Conservation (phyloP, 1,284 basidiomycete species). For the Hortiboletus rubellus region DNA sequence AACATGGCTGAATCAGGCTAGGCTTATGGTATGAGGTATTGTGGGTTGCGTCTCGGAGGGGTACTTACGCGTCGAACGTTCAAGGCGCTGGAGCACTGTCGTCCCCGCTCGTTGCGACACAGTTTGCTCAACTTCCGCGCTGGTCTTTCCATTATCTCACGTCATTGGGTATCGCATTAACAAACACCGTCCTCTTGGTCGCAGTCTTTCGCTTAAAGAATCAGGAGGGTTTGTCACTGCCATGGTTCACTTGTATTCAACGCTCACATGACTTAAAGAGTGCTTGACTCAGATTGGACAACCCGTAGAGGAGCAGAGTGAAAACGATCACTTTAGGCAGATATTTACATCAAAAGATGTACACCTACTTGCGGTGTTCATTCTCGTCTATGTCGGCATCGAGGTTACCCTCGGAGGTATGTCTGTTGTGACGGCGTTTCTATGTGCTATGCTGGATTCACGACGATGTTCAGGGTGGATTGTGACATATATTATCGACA, state of each 20-base stretch:
- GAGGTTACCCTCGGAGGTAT: constrained; percentile 58
- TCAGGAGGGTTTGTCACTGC: constrained; percentile 48
- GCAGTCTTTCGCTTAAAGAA: constrained; percentile 54
- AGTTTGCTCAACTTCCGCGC: constrained; percentile 50
- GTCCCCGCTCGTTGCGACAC: constrained; percentile 63
- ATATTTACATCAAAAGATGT: constrained; percentile 49
- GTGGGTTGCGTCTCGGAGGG: not conserved
- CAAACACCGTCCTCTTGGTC: constrained; percentile 46
- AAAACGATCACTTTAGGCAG: constrained; percentile 47
- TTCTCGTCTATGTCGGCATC: constrained; percentile 56
- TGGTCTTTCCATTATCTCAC: constrained; percentile 69
- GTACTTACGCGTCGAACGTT: not conserved
- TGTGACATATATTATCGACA: constrained; percentile 50
- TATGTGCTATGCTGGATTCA: not conserved
- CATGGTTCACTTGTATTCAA: not conserved
- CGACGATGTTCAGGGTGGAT: constrained; percentile 46
- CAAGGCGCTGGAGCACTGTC: constrained; percentile 59
- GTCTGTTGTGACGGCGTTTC: not conserved
- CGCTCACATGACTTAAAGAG: constrained; percentile 21
- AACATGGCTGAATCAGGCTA: constrained; percentile 21
- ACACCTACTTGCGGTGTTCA: constrained; percentile 53
- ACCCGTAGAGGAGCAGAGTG: constrained; percentile 27
- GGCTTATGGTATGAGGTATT: constrained; percentile 29
- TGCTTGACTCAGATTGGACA: constrained; percentile 37
- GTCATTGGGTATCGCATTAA: constrained; percentile 54